Conservation (phyloP, 2,329 filamentous ascomycete species). For the Eurotiales sp. region DNA sequence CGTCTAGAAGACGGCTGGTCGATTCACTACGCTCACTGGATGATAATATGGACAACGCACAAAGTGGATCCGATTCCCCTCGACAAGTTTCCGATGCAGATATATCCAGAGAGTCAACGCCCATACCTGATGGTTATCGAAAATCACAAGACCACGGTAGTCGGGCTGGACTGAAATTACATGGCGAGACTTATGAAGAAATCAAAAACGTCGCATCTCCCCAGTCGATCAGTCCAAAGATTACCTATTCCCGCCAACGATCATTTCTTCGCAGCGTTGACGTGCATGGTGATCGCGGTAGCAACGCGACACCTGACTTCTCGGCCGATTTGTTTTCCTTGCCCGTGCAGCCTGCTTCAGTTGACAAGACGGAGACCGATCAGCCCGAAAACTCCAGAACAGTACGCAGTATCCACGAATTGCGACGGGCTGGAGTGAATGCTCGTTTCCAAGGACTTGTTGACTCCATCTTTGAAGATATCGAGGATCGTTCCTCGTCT, state of each 20-base stretch:
- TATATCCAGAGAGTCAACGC: conserved; percentile 10
- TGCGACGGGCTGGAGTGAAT: conserved; percentile 57
- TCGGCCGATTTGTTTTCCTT: conserved; percentile 16
- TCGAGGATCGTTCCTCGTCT: conserved; percentile 47
- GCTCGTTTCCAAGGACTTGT: conserved; percentile 54
- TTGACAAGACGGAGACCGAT: conserved; percentile 38
- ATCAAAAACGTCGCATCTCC: conserved; percentile 17
- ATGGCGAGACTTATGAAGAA: not conserved
- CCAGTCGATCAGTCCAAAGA: conserved; percentile 36
- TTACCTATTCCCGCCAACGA: conserved; percentile 58
- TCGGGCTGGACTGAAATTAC: not conserved
- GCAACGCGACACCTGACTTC: not conserved
- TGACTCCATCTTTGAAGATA: conserved; percentile 56
- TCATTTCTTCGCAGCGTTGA: conserved; percentile 54
- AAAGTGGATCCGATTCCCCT: conserved; percentile 8
- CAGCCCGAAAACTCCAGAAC: conserved; percentile 41
- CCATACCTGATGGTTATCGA: not conserved
- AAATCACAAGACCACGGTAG: conserved; percentile 3
- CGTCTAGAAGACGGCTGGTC: conserved; percentile 31
- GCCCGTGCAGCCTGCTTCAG: conserved; percentile 20
- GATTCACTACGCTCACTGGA: conserved; percentile 28
- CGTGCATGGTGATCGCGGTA: not conserved
- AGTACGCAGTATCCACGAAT: conserved; percentile 59
- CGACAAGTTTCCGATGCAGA: not conserved
- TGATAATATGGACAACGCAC: conserved; percentile 9